Evolutionary conservation across 2,329 filamentous ascomycete genomes (phyloP), one percentile per base, ranked within the genome.

Genomic region (Fusarium nelsonii): DNA sequence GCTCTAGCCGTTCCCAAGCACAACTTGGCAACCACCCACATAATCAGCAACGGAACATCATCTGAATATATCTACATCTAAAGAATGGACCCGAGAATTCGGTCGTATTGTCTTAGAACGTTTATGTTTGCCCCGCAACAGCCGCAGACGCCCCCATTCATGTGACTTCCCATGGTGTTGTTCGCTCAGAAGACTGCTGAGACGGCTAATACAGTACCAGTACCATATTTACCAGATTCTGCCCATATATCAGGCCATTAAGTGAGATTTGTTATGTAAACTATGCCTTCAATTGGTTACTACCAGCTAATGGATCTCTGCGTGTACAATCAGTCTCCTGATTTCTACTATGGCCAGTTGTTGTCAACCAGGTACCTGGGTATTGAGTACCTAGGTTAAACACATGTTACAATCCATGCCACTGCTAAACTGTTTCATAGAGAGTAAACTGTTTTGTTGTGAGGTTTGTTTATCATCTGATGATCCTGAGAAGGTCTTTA

Each of bases 91-190:
- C 20, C n/a, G 26, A 26, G 20, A 18, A 23, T 4, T 18, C 4
- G 20, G 36, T 23, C 18, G 30, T 4, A 11, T 23, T 49, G 61
- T 62, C 55, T 69, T 45, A 44, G 53, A 63, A 48, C 16, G 49
- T 34, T 33, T 23, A 18, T 12, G 9, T 54, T 16, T 33, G 46
- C 67, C 67, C 67, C 63, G 48, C 67, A 60, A 26, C 33, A 14
- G 39, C 67, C 54, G 58, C 67, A 70, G 63, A 48, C 57, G 46
- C 41, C 30, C 15, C 30, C 40, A 50, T 70, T 45, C 67, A 70
- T 70, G 67, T 61, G 67, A 70, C 62, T 68, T 46, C 26, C 12
- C 28, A 2, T 3, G 16, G 16, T 44, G 8, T 45, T 32, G 4
- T 15, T 32, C 15, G 8, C 9, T 32, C 28, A 45, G 30, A 45